Base-by-base conservation (phyloP, 768 basidiomycete genomes). In the Mycena alexandri region DNA sequence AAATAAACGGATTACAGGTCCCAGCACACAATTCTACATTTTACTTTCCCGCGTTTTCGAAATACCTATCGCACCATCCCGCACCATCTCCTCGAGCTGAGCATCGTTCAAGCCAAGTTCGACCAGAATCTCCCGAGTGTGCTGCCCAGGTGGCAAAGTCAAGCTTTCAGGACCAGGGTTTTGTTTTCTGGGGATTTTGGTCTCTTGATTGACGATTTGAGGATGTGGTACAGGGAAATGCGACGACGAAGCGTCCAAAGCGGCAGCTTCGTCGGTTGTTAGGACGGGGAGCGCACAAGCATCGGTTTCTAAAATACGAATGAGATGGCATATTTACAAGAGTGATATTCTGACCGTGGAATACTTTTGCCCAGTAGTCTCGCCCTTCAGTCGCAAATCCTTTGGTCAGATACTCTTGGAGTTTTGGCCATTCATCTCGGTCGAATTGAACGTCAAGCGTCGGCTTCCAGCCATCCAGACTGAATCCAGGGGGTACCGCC, bases 251-350 rank as follows among this genome's bases (percentile, higher is more conserved):
- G 80, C 71, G 62, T 83, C 78, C 25, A 85, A 75, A 36, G 75
- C 77, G 2, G 81, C 84, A 6, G 90, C 91, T 82, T 94, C 92
- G 25, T 78, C 72, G 0, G 90, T 85, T 6, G 86, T 83, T 29
- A 93, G 81, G 34, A 94, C 89, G 0, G 93, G 92, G 16, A 91
- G 78, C 12, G 84, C 85, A 73, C 93, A 94, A 10, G 91, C 89
- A 65, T 94, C 93, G 14, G 86, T 90, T 33, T 84, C 92, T 93
- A 72, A 44, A 24, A 25, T 44, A 44, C 14, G 22, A 4, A 54
- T 52, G 41, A 46, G 29, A 34, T 8, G 21, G n/a, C 14, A 12
- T 50, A 14, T 38, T 38, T 43, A 67, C 47, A 34, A 36, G 50
- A 14, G 34, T 64, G 14, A 52, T 33, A n/a, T 17, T 48, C 82